A percentile compares a stretch with the other conserved stretches of the same genome.
Evolutionary conservation across 441 rosid species (phyloP).

Genomic region (Jatropha multifida): DNA sequence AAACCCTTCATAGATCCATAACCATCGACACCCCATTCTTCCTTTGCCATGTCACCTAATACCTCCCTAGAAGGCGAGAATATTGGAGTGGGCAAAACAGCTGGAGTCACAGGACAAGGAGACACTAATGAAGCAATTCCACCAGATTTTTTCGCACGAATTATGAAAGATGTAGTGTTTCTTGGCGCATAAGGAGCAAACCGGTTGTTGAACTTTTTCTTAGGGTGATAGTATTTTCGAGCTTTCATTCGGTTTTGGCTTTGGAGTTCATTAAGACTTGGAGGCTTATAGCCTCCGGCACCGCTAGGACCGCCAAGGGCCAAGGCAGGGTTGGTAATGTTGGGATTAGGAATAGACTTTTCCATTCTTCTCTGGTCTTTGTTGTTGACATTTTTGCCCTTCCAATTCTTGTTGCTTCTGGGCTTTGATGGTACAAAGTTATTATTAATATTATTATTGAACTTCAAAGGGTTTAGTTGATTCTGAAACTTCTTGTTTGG

Average conservation of each 20-base stretch:
- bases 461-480: conserved; percentile 35
- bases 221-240: conserved; percentile 68
- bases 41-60: conserved; percentile 90
- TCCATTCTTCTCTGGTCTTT: conserved; percentile 55
- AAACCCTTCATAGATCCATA: conserved; percentile 97
- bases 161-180: conserved; percentile 83
- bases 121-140: conserved; percentile 92
- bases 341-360: conserved; percentile 21
- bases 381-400: conserved; percentile 56
- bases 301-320: conserved; percentile 25
- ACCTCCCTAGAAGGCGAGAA: conserved; percentile 87
- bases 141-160: conserved; percentile 85
- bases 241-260: conserved; percentile 73
- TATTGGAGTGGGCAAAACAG: conserved; percentile 78
- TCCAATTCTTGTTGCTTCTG: conserved; percentile 61
- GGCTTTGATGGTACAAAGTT: conserved; percentile 46
- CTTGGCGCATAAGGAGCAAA: conserved; percentile 93
- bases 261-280: conserved; percentile 75
- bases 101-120: conserved; percentile 88
- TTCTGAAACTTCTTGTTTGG: conserved; percentile 18
- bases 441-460: conserved; percentile 22
- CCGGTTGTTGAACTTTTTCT: conserved; percentile 55
- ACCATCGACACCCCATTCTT: conserved; percentile 98
- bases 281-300: conserved; percentile 70
- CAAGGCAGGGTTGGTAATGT: conserved; percentile 25